phyloP scores from a whole-genome alignment of 2,329 filamentous ascomycete species.

The Fusarium anguioides region DNA sequence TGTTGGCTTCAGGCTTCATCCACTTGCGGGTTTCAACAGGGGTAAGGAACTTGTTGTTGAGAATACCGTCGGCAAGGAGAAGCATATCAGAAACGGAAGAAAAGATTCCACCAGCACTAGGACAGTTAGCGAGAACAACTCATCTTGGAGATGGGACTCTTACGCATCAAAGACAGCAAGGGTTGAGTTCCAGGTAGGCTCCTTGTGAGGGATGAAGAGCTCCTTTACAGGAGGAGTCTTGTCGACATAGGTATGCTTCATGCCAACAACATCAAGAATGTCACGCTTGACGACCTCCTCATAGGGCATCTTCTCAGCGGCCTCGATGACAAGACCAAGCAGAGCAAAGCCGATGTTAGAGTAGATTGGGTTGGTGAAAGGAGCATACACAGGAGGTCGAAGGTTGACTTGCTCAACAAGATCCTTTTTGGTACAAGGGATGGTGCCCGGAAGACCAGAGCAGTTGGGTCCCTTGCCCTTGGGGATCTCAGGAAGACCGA shows the following conservation, averaged over 20 bases:
- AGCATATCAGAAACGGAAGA: slow-evolving; percentile 56
- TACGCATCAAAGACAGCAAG: slow-evolving; percentile 51
- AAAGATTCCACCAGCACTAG: slow-evolving; percentile 54
- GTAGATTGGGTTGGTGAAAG: slow-evolving; percentile 60
- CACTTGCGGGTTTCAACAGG: slow-evolving; percentile 55
- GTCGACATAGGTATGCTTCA: slow-evolving; percentile 55
- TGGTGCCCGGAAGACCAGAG: slow-evolving; percentile 50
- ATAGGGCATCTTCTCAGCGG: slow-evolving; percentile 54
- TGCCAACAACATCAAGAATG: slow-evolving; percentile 56
- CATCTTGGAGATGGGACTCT: slow-evolving; percentile 12
- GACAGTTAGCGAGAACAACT: background rate
- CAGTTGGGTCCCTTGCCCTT: slow-evolving; percentile 47
- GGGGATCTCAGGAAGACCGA: slow-evolving; percentile 49
- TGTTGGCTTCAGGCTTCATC: slow-evolving; percentile 57
- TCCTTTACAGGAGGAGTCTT: slow-evolving; percentile 47
- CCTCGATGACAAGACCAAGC: slow-evolving; percentile 59
- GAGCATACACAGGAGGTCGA: slow-evolving; percentile 53
- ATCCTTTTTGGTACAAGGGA: slow-evolving; percentile 47
- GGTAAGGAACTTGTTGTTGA: slow-evolving; percentile 55
- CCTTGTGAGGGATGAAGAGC: slow-evolving; percentile 52
- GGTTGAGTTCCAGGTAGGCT: slow-evolving; percentile 50
- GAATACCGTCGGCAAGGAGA: slow-evolving; percentile 55
- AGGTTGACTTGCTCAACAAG: slow-evolving; percentile 44
- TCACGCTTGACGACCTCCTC: slow-evolving; percentile 52
- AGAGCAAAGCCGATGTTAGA: slow-evolving; percentile 60